Conservation (phyloP, 441 rosid species). For the Codiaeum variegatum region DNA sequence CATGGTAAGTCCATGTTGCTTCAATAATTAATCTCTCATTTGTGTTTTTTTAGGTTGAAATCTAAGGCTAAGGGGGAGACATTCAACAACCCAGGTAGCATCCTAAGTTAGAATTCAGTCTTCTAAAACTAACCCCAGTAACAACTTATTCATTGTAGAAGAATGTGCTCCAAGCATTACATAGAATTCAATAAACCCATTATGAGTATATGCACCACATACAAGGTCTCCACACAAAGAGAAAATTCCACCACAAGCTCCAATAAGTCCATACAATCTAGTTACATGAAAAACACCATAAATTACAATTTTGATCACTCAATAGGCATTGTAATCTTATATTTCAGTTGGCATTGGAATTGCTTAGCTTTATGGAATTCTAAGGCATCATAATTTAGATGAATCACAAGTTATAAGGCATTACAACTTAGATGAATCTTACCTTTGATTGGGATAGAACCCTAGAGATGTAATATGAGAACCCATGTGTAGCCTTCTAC, state of each 20-base stretch:
- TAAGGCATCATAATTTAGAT: background rate
- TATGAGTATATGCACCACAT: background rate
- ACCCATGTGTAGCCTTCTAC: slow-evolving; percentile 86
- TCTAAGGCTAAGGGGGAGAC: background rate
- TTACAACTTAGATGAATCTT: slow-evolving; percentile 13
- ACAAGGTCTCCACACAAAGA: background rate
- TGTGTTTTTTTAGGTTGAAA: background rate
- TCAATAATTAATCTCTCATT: slow-evolving; percentile 2
- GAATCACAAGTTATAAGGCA: slow-evolving; percentile 8
- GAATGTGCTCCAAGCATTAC: background rate
- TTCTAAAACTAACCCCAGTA: background rate
- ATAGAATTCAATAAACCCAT: background rate
- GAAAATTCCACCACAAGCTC: background rate
- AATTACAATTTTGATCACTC: background rate
- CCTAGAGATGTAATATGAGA: slow-evolving; percentile 61
- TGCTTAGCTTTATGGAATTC: background rate
- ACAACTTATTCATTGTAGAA: background rate
- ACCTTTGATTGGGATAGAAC: slow-evolving; percentile 88
- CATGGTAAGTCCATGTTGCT: background rate
- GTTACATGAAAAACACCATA: no score
- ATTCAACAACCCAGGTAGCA: background rate
- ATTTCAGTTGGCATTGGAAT: slow-evolving; percentile 5
- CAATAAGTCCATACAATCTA: no score
- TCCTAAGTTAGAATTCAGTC: background rate
- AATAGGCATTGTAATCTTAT: background rate